phyloP scores from a whole-genome alignment of 257 asterid species.

The Solanum clarkiae region DNA sequence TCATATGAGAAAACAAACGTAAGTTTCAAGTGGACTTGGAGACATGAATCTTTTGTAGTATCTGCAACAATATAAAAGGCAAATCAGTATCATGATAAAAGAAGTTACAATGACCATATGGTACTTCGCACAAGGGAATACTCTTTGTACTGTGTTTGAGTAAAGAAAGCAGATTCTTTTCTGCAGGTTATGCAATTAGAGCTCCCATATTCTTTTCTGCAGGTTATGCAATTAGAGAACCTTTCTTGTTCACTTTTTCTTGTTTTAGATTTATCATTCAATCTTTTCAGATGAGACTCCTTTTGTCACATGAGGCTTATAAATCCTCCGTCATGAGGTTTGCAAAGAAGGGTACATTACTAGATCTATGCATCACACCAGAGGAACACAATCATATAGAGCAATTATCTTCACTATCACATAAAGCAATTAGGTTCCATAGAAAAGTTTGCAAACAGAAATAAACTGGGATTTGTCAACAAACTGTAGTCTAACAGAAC shows the following conservation, averaged over 20 bases:
- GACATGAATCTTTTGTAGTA: neutral
- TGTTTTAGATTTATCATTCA: neutral
- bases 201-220: neutral
- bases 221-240: neutral
- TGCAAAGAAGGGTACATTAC: neutral
- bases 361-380: neutral
- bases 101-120: neutral
- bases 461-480: neutral
- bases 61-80: neutral
- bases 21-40: neutral
- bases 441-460: neutral
- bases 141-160: neutral
- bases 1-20: neutral
- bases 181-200: neutral
- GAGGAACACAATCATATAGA: neutral
- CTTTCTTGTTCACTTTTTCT: neutral
- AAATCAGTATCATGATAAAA: neutral
- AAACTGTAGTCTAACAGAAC: neutral
- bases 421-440: neutral
- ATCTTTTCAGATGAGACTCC: neutral
- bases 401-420: neutral
- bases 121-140: neutral
- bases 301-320: neutral
- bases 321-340: neutral
- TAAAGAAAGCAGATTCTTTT: neutral